These are phyloP conservation scores for Hyparrhenia diplandra DNA, from an alignment of 176 grass and related monocot species.

Conservation along the genomic window DNA sequence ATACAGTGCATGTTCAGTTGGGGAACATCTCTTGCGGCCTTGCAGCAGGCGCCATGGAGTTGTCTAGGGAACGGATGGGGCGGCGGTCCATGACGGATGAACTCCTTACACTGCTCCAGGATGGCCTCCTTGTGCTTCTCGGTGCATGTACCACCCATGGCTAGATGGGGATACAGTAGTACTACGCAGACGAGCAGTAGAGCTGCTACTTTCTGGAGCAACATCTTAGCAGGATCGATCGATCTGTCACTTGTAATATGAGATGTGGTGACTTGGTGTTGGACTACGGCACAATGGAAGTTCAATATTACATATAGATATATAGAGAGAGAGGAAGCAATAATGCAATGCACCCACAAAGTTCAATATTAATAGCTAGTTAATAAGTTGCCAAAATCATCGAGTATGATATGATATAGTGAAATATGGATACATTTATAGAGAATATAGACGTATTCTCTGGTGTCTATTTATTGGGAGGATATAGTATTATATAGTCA, in stretches of 20 bases:
- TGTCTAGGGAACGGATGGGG: background rate
- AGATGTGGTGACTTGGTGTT: background rate
- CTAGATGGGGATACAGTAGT: background rate
- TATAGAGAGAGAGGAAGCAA: background rate
- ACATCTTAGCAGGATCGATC: background rate
- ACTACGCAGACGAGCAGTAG: background rate
- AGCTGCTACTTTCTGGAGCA: background rate
- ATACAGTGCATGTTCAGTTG: background rate
- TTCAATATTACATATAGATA: background rate
- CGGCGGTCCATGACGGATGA: background rate
- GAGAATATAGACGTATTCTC: background rate
- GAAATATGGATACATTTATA: background rate
- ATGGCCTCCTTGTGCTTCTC: background rate
- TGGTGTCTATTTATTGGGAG: background rate
- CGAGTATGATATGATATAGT: background rate
- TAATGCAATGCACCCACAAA: background rate
- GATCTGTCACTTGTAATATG: background rate
- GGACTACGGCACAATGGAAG: background rate
- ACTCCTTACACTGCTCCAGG: background rate
- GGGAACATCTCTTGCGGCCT: background rate
- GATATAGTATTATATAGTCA: background rate
- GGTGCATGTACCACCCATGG: background rate
- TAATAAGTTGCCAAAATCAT: background rate
- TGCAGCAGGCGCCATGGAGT: background rate
- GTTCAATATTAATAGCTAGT: background rate